Evolutionary conservation across 2,329 filamentous ascomycete species (phyloP).

Genomic region (Nothomitra cinnamomea): DNA sequence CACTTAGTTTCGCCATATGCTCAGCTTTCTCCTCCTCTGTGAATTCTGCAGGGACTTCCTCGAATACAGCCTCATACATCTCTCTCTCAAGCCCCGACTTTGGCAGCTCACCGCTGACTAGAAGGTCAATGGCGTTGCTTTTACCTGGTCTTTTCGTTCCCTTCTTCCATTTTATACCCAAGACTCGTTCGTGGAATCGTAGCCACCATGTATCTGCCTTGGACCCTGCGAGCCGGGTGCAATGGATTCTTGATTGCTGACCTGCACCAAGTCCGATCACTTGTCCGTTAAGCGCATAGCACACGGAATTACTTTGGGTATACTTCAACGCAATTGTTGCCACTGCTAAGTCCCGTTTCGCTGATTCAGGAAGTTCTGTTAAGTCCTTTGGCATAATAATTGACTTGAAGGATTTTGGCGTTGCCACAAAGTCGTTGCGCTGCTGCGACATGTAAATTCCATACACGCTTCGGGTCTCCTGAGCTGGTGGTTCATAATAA

Average conservation of each 20-base stretch:
- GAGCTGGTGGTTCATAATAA: constrained; percentile 54
- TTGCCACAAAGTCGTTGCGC: constrained; percentile 82
- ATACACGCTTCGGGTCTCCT: constrained; percentile 77
- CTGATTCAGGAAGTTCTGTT: constrained; percentile 54
- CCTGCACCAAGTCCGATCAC: constrained; percentile 87
- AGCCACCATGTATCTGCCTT: constrained; percentile 99
- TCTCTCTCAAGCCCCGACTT: constrained; percentile 16
- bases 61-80: constrained; percentile 40
- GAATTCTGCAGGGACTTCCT: constrained; percentile 72
- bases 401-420: constrained; percentile 64
- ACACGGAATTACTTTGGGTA: constrained; percentile 97
- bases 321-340: constrained; percentile 97
- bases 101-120: constrained; percentile 81
- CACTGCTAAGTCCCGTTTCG: constrained; percentile 77
- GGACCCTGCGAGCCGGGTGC: constrained; percentile 89
- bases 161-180: constrained; percentile 91
- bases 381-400: constrained; percentile 77
- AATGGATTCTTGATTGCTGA: constrained; percentile 96
- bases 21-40: constrained; percentile 66
- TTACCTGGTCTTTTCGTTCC: constrained; percentile 93
- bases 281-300: constrained; percentile 89
- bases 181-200: constrained; percentile 81
- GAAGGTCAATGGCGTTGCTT: constrained; percentile 92
- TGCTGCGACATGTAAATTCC: constrained; percentile 77
- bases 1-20: constrained; percentile 67